Evolutionary conservation across 345 rosid genomes (phyloP).

Genomic region (Pugionium cornutum): DNA sequence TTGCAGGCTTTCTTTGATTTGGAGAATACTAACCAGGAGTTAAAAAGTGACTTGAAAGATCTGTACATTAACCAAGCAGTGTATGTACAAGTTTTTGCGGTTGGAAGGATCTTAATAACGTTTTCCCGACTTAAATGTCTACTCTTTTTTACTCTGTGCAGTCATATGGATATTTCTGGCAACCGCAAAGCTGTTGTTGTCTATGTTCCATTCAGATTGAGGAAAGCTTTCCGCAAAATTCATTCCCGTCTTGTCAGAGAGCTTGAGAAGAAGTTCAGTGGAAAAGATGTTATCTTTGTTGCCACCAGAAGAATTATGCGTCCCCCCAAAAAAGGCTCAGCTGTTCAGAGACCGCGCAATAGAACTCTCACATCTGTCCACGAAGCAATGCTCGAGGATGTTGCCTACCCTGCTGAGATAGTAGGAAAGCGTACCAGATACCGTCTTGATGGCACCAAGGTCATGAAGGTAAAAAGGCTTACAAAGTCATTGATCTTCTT

Average conservation of each 20-base stretch:
- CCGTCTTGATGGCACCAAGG: constrained; percentile 77
- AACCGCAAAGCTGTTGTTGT: constrained; percentile 82
- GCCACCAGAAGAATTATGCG: constrained; percentile 75
- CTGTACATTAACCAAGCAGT: constrained; percentile 73
- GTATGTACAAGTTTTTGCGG: constrained; percentile 41
- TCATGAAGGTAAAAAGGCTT: constrained; percentile 52
- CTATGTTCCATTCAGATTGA: constrained; percentile 74
- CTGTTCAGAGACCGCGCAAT: constrained; percentile 76
- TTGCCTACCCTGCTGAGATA: constrained; percentile 86
- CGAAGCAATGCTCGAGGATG: constrained; percentile 81
- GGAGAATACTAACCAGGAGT: constrained; percentile 79
- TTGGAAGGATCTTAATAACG: not conserved
- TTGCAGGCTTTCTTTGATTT: constrained; percentile 74
- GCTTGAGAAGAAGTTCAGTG: constrained; percentile 94
- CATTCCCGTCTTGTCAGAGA: constrained; percentile 84
- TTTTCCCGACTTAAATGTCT: not conserved
- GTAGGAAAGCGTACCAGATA: constrained; percentile 82
- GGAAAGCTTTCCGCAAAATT: constrained; percentile 84
- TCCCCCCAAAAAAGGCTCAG: constrained; percentile 95
- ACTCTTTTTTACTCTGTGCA: constrained; percentile 31
- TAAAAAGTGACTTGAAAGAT: constrained; percentile 83
- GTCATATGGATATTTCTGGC: constrained; percentile 74
- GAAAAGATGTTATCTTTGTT: constrained; percentile 78
- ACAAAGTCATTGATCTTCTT: not conserved
- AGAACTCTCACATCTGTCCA: constrained; percentile 84